Percentiles rank a stretch among this genome's conserved stretches.
phyloP scores from a whole-genome alignment of 129 eudicot species.

The Chrysanthemum seticuspe region DNA sequence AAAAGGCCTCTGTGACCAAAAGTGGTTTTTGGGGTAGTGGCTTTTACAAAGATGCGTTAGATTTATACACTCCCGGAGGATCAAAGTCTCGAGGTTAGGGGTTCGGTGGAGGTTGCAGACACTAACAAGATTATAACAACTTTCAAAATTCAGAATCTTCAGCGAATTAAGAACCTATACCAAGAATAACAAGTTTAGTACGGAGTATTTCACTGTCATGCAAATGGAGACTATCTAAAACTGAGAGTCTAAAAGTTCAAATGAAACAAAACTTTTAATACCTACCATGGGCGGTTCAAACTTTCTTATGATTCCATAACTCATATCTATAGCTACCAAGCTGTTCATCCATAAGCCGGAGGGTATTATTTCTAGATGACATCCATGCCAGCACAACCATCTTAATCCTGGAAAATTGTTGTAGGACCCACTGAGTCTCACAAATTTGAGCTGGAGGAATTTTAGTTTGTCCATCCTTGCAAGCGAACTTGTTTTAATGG shows the following conservation, averaged over 20 bases:
- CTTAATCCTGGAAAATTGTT: constrained; percentile 5
- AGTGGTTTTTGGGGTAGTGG: too few relatives aligned
- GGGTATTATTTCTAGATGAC: background rate
- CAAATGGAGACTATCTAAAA: background rate
- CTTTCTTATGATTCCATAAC: constrained; percentile 1
- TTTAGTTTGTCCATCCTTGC: constrained; percentile 18
- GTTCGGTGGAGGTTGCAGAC: too few relatives aligned
- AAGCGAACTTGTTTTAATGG: background rate
- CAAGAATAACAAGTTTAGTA: too few relatives aligned
- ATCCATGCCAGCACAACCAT: background rate
- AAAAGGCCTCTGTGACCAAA: too few relatives aligned
- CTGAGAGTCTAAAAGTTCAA: background rate
- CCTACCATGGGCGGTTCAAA: constrained; percentile 21
- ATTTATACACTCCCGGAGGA: too few relatives aligned
- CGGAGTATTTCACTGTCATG: too few relatives aligned
- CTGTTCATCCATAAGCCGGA: constrained; percentile 1
- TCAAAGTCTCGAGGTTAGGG: too few relatives aligned
- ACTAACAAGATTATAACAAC: too few relatives aligned
- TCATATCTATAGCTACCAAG: constrained; percentile 24
- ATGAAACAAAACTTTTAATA: background rate
- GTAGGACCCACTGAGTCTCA: background rate
- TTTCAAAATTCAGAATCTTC: too few relatives aligned
- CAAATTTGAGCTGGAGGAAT: constrained; percentile 7
- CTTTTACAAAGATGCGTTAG: too few relatives aligned
- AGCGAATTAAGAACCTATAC: too few relatives aligned